Base-by-base conservation (phyloP, 768 basidiomycete genomes). In the Gloeostereum incarnatum region DNA sequence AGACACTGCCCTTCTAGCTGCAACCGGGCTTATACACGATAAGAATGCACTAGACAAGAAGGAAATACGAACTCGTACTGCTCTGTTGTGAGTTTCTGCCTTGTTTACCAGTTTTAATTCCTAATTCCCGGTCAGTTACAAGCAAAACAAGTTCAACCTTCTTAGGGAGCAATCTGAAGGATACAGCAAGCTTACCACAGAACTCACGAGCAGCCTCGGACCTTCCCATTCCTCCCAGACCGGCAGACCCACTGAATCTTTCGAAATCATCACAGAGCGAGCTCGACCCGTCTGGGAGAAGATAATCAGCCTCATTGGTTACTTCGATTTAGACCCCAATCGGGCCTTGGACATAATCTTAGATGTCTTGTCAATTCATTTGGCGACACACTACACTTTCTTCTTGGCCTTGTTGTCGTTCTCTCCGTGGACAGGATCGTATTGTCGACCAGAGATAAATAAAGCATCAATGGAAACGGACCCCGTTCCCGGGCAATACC, bases 81-180 rank as follows among this genome's bases (percentile, higher is more conserved):
- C 78, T 11, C 63, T 89, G 36, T 87, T 88, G 87, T 89, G 56
- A 59, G 87, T 72, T 41, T 6, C 31, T 33, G 23, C 25, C 25
- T 21, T 31, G 7, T 17, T 16, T 34, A 10, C 13, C 6, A 24
- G 27, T 31, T 21, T 6, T 33, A 41, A 36, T 26, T 41, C 17
- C 31, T 44, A 17, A 18, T 40, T 24, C n/a, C 34, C 18, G 18
- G 13, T 38, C 53, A 93, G 89, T 56, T 94, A 92, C 66, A 92
- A 91, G 58, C 94, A 99, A 59, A 91, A 91, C 63, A 99, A 98
- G 60, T 94, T 93, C 68, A 99, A 98, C 54, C 74, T 99, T 26
- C 74, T 97, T 11, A 83, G 96, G 25, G 96, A 99, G 62, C 89
- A 96, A 50, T 92, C 92, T 1, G 94, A 98, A 63, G 96, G 96